Percentiles rank a stretch among this genome's conserved stretches.
Evolutionary conservation across 2,329 filamentous ascomycete species (phyloP).

Genomic region (Taxawa tesnikishii): DNA sequence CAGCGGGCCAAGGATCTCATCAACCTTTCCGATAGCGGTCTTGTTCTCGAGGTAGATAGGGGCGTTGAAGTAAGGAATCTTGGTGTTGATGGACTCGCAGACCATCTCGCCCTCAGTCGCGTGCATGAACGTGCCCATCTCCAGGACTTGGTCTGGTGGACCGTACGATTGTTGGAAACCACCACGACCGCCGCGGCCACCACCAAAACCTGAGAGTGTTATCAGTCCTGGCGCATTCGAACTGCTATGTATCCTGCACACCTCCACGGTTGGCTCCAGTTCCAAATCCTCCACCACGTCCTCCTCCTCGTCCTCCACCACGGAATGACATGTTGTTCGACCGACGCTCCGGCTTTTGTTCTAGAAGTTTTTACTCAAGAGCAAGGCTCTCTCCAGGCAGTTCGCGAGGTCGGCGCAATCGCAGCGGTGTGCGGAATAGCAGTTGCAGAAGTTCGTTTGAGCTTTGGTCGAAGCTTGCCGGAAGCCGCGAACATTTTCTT

Average conservation of each 20-base stretch:
- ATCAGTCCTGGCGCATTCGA: conserved; percentile 3
- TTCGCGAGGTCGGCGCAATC: not conserved
- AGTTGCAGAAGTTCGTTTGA: too few relatives aligned
- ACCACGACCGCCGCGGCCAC: conserved; percentile 4
- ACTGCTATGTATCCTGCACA: too few relatives aligned
- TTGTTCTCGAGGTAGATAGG: conserved; percentile 99
- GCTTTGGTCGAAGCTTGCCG: too few relatives aligned
- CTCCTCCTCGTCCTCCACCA: conserved; percentile 11
- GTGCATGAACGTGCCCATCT: conserved; percentile 92
- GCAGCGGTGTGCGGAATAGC: too few relatives aligned
- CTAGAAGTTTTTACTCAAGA: too few relatives aligned
- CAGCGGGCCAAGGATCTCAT: conserved; percentile 93
- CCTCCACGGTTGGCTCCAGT: conserved; percentile 17
- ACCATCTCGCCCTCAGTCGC: conserved; percentile 96
- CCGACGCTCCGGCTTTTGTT: conserved; percentile 1
- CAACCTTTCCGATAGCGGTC: conserved; percentile 68
- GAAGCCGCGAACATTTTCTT: too few relatives aligned
- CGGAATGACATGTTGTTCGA: conserved; percentile 14
- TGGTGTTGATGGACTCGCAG: conserved; percentile 87
- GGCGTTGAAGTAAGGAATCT: conserved; percentile 98
- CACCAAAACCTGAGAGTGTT: conserved; percentile 6
- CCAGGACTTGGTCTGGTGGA: conserved; percentile 21
- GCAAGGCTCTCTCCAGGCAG: too few relatives aligned
- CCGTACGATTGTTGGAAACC: not conserved
- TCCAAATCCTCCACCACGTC: conserved; percentile 15